These are phyloP conservation scores for Xylaria castorea DNA, from an alignment of 495 filamentous ascomycete species.

Conservation along the genomic window DNA sequence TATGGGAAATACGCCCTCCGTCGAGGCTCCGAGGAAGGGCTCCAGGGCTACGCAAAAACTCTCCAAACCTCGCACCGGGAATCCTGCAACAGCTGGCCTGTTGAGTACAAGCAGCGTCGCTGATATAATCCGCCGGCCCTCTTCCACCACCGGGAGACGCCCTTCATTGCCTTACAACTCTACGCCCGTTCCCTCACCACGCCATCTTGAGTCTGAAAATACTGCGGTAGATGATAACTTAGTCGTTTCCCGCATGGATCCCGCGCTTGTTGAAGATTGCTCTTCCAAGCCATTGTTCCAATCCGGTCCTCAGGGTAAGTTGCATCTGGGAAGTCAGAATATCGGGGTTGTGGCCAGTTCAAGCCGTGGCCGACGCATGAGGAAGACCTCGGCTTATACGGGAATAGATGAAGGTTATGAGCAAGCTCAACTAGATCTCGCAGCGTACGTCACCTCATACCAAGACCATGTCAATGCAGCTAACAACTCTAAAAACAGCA, in stretches of 20 bases:
- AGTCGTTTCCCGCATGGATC: background rate
- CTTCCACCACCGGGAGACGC: slow-evolving; percentile 33
- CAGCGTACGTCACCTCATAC: slow-evolving; percentile 27
- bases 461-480: slow-evolving; percentile 4
- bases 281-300: slow-evolving; percentile 33
- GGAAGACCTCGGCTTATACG: slow-evolving; percentile 27
- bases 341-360: slow-evolving; percentile 20
- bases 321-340: slow-evolving; percentile 29
- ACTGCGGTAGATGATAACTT: background rate
- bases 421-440: slow-evolving; percentile 25
- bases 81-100: slow-evolving; percentile 54
- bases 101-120: slow-evolving; percentile 46
- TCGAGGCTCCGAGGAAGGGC: slow-evolving; percentile 47
- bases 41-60: slow-evolving; percentile 50
- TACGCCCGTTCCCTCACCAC: slow-evolving; percentile 34
- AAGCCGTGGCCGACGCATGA: slow-evolving; percentile 29
- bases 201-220: slow-evolving; percentile 16
- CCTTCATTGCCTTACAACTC: slow-evolving; percentile 38
- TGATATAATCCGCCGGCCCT: slow-evolving; percentile 33
- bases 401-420: slow-evolving; percentile 31
- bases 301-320: slow-evolving; percentile 31
- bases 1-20: slow-evolving; percentile 57
- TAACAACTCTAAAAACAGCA: slow-evolving; percentile 31
- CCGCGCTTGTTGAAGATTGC: slow-evolving; percentile 22
- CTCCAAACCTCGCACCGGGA: slow-evolving; percentile 55